Conservation (phyloP, 331 rosid genomes). For the Quercus phellos region DNA sequence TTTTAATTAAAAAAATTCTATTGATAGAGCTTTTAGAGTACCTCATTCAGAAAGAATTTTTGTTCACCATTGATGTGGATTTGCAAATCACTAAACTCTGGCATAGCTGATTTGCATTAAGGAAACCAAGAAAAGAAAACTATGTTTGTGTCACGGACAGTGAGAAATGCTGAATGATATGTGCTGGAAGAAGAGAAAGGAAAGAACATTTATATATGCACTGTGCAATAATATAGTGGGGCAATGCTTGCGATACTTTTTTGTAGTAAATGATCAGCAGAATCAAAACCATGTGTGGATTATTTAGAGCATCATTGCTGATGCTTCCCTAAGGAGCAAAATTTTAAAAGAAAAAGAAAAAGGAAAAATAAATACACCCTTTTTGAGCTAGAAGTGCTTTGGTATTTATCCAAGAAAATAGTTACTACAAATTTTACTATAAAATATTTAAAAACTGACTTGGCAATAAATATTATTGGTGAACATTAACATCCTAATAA, state of each 20-base stretch:
- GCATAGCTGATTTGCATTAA: conserved; percentile 45
- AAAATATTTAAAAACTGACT: too few relatives aligned
- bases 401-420: background rate
- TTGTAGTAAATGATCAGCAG: background rate
- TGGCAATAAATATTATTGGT: too few relatives aligned
- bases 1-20: background rate
- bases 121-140: background rate
- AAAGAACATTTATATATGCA: background rate
- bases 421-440: too few relatives aligned
- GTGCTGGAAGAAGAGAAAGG: conserved; percentile 3
- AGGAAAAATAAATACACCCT: background rate
- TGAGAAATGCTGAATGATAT: background rate
- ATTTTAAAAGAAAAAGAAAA: background rate
- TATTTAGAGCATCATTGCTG: background rate
- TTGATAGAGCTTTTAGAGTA: conserved; percentile 14
- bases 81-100: conserved; percentile 47
- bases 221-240: background rate
- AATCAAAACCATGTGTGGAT: background rate
- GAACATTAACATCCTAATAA: too few relatives aligned
- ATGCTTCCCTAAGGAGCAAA: background rate
- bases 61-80: conserved; percentile 54
- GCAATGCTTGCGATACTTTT: background rate
- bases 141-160: conserved; percentile 1
- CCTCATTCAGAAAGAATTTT: conserved; percentile 63
- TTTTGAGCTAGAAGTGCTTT: too few relatives aligned